Evolutionary conservation across 106 monocot genomes (phyloP).

Genomic region (Allium fistulosum): DNA sequence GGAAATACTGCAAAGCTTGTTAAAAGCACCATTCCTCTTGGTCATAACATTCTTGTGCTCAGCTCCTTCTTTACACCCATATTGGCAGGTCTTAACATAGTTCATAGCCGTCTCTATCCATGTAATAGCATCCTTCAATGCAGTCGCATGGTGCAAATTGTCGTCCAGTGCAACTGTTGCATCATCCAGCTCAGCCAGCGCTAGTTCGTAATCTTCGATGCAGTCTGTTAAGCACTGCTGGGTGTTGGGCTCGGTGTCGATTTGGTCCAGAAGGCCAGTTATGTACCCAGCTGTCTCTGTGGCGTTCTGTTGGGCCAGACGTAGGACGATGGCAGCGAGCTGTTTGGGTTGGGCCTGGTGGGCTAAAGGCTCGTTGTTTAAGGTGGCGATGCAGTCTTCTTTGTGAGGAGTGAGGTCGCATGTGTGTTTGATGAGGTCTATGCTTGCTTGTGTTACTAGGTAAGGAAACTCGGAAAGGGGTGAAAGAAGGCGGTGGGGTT

Average conservation of each 20-base stretch:
- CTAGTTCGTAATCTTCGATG: slow-evolving; percentile 25
- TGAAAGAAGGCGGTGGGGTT: too few relatives aligned
- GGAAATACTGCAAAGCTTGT: not conserved
- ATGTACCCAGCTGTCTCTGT: slow-evolving; percentile 16
- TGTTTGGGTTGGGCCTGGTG: slow-evolving; percentile 10
- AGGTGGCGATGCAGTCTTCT: slow-evolving; percentile 31
- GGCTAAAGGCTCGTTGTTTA: slow-evolving; percentile 8
- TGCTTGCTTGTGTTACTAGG: not conserved
- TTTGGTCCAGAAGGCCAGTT: slow-evolving; percentile 15
- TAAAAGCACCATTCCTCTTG: not conserved
- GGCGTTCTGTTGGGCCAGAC: slow-evolving; percentile 29
- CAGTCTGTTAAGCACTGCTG: slow-evolving; percentile 45
- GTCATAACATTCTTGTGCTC: slow-evolving; percentile 30
- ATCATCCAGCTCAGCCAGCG: slow-evolving; percentile 25
- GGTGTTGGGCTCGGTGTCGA: not conserved
- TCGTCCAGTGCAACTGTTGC: slow-evolving; percentile 26
- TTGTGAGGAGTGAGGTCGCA: slow-evolving; percentile 42
- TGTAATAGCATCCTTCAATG: not conserved
- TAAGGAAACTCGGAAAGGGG: too few relatives aligned
- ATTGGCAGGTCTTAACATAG: slow-evolving; percentile 36
- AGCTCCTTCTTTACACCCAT: slow-evolving; percentile 25
- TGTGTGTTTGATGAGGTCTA: slow-evolving; percentile 16
- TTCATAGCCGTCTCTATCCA: slow-evolving; percentile 31
- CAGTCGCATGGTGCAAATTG: slow-evolving; percentile 9
- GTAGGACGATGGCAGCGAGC: slow-evolving; percentile 15